Conservation (phyloP, 2,329 filamentous ascomycete genomes). For the Mariannaea sp. region DNA sequence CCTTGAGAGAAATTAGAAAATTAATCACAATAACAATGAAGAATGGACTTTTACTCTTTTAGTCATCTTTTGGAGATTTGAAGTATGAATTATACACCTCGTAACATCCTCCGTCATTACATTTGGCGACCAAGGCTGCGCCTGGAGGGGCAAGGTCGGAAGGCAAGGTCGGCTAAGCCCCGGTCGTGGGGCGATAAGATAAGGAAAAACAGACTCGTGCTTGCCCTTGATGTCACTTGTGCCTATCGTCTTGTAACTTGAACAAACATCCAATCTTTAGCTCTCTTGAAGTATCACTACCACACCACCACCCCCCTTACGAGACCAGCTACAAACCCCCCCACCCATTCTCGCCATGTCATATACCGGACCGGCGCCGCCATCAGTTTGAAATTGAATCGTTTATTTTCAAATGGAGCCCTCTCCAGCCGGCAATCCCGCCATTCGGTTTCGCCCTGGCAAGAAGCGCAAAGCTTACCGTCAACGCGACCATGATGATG, state of each 20-base stretch:
- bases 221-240: no score
- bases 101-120: no score
- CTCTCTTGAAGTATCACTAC: no score
- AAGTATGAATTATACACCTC: no score
- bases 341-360: slow-evolving; percentile 5
- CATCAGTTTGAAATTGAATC: slow-evolving; percentile 5
- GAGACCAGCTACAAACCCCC: no score
- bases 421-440: slow-evolving; percentile 29
- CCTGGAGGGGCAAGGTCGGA: background rate
- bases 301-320: no score
- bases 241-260: no score
- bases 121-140: no score
- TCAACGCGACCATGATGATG: slow-evolving; percentile 48
- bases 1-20: slow-evolving; percentile 43
- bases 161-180: background rate
- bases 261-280: no score
- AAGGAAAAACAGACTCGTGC: no score
- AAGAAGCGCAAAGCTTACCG: slow-evolving; percentile 67
- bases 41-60: slow-evolving; percentile 40
- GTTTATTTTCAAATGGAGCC: slow-evolving; percentile 31
- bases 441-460: slow-evolving; percentile 57
- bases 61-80: slow-evolving; percentile 37
- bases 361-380: background rate
- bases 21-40: background rate
- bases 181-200: background rate